Evolutionary conservation across 2,329 filamentous ascomycete species (phyloP), one percentile per base, ranked within the genome.

Genomic region (Fusarium nodosum): DNA sequence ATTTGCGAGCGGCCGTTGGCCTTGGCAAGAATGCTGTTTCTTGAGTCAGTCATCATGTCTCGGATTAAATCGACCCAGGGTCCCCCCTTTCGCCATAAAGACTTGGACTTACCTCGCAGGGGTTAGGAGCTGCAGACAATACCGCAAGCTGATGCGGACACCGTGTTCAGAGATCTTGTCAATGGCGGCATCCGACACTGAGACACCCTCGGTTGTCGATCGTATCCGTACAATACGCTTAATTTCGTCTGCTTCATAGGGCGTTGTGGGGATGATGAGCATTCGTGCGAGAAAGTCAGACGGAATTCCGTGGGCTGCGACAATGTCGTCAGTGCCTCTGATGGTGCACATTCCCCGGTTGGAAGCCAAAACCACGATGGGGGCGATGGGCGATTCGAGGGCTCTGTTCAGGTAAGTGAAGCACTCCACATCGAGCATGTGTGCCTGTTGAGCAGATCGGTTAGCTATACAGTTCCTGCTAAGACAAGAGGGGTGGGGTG

Each of bases 401-500:
- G 96, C 96, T 77, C 94, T 93, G 86, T 98, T 98, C 77, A 99
- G 90, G 82, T 97, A 99, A 72, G 96, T 98, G 83, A 98, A 99
- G 85, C 94, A 97, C 84, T 99, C 96, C 74, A 99, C 92, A 80
- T 99, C 96, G 75, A 99, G 93, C 96, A 99, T 99, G 84, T 99
- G 95, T 64, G 97, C 95, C 94, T 97, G 73, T 77, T 63, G 72
- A 69, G 69, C 52, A 46, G 46, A 48, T 69, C 57, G 39, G 67
- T 75, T 69, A 74, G 70, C 59, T 45, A 68, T 52, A 53, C 41
- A 58, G 59, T 64, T 70, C 57, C 69, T 58, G 53, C 66, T 33
- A 60, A 61, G 60, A 18, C 5, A 20, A 48, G 15, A 68, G 47
- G 59, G 46, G 60, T 61, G 48, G 28, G 28, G 44, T 53, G 71